Base-by-base conservation (phyloP, 495 filamentous ascomycete genomes). In the Cryomyces minteri region DNA sequence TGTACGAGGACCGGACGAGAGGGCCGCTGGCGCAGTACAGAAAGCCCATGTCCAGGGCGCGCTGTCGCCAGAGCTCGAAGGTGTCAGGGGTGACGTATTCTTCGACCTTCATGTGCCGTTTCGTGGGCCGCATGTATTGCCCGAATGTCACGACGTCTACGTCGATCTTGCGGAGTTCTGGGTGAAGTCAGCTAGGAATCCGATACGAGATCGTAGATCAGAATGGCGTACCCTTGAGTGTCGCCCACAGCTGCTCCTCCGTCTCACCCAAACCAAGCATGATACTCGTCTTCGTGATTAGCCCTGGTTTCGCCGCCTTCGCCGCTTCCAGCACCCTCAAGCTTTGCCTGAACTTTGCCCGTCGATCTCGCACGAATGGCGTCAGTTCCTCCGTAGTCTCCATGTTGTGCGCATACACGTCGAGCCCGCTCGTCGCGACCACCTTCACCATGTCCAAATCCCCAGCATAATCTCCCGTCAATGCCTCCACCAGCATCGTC, bases 101-200 rank as follows among this genome's bases (percentile, higher is more conserved):
- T 51, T 88, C 77, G 10, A 98, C 90, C 56, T 88, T 78, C 79
- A 98, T 88, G 63, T 98, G 90, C 4, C 87, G 74, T 71, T 94
- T 96, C 7, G 90, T 98, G 8, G 90, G 90, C 4, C 87, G 82
- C 90, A 98, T 98, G 68, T 98, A 98, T 69, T 98, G 90, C 4
- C 92, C 90, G 48, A 98, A 96, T 0, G 90, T 98, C 34, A 98
- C 85, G 9, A 98, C 84, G 49, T 98, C 90, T 28, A 94, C 87
- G 48, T 82, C 68, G 34, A 76, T 66, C 45, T 75, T 76, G 25
- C 90, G 75, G 30, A 95, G 69, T 56, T 93, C 82, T 71, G 34
- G n/a, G 18, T 8, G 37, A 43, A 25, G 18, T 25, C 18, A 25
- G 18, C 18, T 25, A 25, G 18, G 18, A 2, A 25, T 43, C 18